Evolutionary conservation across 768 basidiomycete species (phyloP).

Genomic region (Naganishia antarctica): DNA sequence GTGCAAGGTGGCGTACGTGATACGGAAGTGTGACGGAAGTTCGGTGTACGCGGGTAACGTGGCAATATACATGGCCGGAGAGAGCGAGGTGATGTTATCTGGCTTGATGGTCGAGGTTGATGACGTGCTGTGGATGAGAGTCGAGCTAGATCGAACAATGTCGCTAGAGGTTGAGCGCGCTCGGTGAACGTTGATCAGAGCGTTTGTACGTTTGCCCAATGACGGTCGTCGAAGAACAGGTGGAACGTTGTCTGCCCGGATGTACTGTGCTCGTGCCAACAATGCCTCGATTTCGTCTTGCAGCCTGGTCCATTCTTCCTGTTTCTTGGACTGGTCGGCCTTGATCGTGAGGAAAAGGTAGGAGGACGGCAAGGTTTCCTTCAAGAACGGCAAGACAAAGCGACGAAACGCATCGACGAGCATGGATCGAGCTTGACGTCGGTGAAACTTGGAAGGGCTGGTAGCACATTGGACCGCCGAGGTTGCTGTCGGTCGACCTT

Average conservation of each 20-base stretch:
- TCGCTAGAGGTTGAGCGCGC: constrained; percentile 13
- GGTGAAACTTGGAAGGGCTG: constrained; percentile 40
- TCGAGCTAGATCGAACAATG: constrained; percentile 27
- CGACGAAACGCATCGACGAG: constrained; percentile 49
- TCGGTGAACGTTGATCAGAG: not conserved
- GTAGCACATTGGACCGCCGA: not conserved
- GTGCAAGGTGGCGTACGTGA: constrained; percentile 33
- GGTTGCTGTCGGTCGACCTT: constrained; percentile 5
- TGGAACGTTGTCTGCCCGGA: not conserved
- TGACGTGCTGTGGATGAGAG: not conserved
- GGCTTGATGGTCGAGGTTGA: constrained; percentile 17
- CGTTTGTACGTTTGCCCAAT: not conserved
- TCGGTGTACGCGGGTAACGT: constrained; percentile 31
- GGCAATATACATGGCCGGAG: constrained; percentile 32
- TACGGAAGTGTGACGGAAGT: constrained; percentile 35
- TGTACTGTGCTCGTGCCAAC: constrained; percentile 31
- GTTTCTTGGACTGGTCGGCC: constrained; percentile 30
- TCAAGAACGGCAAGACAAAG: constrained; percentile 45
- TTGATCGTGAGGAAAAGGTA: constrained; percentile 43
- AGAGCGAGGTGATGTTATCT: constrained; percentile 32
- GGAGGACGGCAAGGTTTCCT: constrained; percentile 37
- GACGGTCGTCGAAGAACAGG: not conserved
- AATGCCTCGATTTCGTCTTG: constrained; percentile 36
- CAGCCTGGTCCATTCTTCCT: constrained; percentile 36
- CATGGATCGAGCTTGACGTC: constrained; percentile 46